These are phyloP conservation scores for Candida arabinofermentans DNA, from an alignment of 805 yeast genomes.

Conservation along the genomic window DNA sequence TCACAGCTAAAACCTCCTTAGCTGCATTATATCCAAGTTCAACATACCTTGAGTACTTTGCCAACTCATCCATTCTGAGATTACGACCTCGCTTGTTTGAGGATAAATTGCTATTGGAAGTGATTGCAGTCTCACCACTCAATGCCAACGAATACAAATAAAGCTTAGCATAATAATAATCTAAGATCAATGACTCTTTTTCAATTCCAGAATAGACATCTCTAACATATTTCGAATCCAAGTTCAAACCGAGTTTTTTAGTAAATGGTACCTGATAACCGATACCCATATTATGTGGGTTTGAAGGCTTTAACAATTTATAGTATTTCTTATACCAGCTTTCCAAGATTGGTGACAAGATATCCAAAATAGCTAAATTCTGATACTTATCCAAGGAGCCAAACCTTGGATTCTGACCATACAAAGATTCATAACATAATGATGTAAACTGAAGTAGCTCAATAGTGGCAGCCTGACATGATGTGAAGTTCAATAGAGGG, in stretches of 20 bases:
- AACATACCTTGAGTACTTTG: conserved; percentile 71
- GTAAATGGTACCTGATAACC: not conserved
- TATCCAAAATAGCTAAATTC: conserved; percentile 64
- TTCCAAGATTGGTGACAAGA: conserved; percentile 71
- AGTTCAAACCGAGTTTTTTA: conserved; percentile 21
- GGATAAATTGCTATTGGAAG: conserved; percentile 24
- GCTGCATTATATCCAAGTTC: conserved; percentile 83
- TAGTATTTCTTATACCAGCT: conserved; percentile 71
- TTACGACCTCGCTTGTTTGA: conserved; percentile 24
- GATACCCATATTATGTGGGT: conserved; percentile 28
- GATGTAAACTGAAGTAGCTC: conserved; percentile 77
- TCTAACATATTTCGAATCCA: conserved; percentile 33
- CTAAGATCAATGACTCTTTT: conserved; percentile 70
- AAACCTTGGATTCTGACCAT: conserved; percentile 57
- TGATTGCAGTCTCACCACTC: conserved; percentile 39
- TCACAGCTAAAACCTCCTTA: conserved; percentile 67
- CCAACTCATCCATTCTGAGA: conserved; percentile 63
- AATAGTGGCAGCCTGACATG: conserved; percentile 68
- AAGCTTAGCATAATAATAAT: conserved; percentile 77
- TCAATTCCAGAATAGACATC: conserved; percentile 47
- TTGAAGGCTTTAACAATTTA: conserved; percentile 48
- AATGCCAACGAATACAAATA: conserved; percentile 83
- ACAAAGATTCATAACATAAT: conserved; percentile 78
- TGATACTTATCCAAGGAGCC: conserved; percentile 54
- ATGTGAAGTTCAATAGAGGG: conserved; percentile 47